A percentile compares a stretch with the other conserved stretches of the same genome.
phyloP scores from a whole-genome alignment of 345 rosid species.

The Melaleuca quinquenervia region DNA sequence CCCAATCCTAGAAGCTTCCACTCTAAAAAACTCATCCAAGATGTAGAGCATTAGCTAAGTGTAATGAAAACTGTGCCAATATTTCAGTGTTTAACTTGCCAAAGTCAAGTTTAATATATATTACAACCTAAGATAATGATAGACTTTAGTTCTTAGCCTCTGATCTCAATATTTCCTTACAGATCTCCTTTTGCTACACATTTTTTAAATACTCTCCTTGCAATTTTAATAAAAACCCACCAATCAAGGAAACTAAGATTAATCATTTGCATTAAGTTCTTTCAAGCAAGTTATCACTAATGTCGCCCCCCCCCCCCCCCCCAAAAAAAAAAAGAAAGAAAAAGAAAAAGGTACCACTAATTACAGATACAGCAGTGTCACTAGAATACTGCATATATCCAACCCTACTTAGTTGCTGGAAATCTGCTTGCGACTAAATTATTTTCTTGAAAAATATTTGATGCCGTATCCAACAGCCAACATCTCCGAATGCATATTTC shows the following conservation, averaged over 20 bases:
- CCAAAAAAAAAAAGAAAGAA: too few species aligned
- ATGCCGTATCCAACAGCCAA: not conserved
- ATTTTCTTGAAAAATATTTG: not conserved
- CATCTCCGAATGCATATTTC: not conserved
- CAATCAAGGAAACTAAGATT: not conserved
- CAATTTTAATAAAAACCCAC: not conserved
- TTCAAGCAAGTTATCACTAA: not conserved
- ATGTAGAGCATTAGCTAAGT: not conserved
- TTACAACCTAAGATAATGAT: not conserved
- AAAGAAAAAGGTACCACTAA: not conserved
- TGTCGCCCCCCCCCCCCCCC: not conserved
- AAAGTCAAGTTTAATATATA: not conserved
- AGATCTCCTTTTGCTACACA: not conserved
- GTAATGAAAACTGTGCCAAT: not conserved
- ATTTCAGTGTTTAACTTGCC: not conserved
- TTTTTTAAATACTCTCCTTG: not conserved
- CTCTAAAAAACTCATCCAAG: not conserved
- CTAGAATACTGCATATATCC: not conserved
- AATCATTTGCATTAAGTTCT: not conserved
- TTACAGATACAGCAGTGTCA: not conserved
- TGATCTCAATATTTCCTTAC: not conserved
- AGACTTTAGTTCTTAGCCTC: not conserved
- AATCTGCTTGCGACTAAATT: not conserved
- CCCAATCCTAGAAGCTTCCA: not conserved
- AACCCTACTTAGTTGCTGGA: not conserved